Conservation (phyloP, 2,329 filamentous ascomycete genomes). For the Lachnellula arida region DNA sequence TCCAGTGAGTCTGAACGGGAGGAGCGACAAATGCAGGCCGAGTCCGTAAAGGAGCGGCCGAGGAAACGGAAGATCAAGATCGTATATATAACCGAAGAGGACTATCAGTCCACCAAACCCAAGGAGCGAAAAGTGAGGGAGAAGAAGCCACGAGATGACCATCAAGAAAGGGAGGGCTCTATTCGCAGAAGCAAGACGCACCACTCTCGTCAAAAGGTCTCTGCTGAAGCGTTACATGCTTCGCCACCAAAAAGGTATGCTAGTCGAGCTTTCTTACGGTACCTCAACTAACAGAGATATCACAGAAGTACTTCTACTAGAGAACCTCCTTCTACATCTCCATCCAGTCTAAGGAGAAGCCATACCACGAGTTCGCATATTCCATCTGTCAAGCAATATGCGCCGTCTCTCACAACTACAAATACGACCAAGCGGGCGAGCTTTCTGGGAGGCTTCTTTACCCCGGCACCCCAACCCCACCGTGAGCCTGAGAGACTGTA, state of each 20-base stretch:
- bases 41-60: conserved; percentile 14
- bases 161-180: conserved; percentile 11
- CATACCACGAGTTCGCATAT: conserved; percentile 23
- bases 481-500: conserved; percentile 28
- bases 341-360: conserved; percentile 19
- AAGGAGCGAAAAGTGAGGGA: conserved; percentile 13
- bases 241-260: conserved; percentile 25
- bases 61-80: conserved; percentile 24
- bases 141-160: conserved; percentile 8
- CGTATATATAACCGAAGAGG: conserved; percentile 22
- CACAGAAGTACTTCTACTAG: conserved; percentile 16
- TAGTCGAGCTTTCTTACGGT: neutral
- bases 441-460: conserved; percentile 24
- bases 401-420: conserved; percentile 14
- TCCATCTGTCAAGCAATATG: conserved; percentile 12
- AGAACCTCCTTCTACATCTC: conserved; percentile 12
- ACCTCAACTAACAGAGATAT: neutral
- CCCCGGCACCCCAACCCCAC: conserved; percentile 12
- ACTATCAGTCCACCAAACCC: conserved; percentile 12
- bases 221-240: conserved; percentile 11
- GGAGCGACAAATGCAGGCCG: conserved; percentile 1
- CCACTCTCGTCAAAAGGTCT: conserved; percentile 18
- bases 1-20: conserved; percentile 21
- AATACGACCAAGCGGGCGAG: conserved; percentile 16
- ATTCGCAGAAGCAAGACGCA: conserved; percentile 19